Evolutionary conservation across 2,329 filamentous ascomycete genomes (phyloP), one percentile per base, ranked within the genome.

Genomic region (Ceratocystis lukuohia): DNA sequence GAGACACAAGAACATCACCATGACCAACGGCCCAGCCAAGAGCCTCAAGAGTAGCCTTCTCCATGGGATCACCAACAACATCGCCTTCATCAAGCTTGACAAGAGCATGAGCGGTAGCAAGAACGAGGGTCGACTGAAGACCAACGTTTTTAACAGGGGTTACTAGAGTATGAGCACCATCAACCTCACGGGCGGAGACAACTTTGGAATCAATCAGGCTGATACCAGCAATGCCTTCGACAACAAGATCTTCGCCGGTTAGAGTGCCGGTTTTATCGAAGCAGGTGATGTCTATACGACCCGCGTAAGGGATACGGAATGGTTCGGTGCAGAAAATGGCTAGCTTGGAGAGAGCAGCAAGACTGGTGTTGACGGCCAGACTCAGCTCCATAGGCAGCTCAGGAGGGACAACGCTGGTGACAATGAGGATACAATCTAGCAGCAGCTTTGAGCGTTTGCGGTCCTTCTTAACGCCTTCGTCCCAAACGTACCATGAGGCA

Each of bases 241-340:
- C 94, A 10, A 99, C 91, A 56, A 99, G 80, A 74, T 99, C 93
- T 74, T 99, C 94, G 62, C 94, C 94, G 46, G 94, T 99, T 68
- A 99, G 78, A 1, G 94, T 99, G 70, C 94, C 94, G 12, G 94
- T 99, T 81, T 99, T 99, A 77, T 99, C 94, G 71, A 99, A 99
- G 78, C 94, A 99, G 69, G 94, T 92, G 65, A 99, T 83, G 75
- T 99, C 95, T 68, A 99, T 89, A 70, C 94, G 89, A 41, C 94
- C 94, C 70, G 92, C 95, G 71, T 89, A 97, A 0, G 95, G 95
- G 72, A 99, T 99, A 66, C 94, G 88, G 85, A 99, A 99, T 33
- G 94, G 94, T 75, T 99, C 95, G 1, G 94, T 99, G 75, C 94
- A 99, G 80, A 96, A 99, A 72, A 99, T 99, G 68, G 95, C 94